phyloP scores from a whole-genome alignment of 371 early-diverging fungal species.

The Syncephalastrum sp. region DNA sequence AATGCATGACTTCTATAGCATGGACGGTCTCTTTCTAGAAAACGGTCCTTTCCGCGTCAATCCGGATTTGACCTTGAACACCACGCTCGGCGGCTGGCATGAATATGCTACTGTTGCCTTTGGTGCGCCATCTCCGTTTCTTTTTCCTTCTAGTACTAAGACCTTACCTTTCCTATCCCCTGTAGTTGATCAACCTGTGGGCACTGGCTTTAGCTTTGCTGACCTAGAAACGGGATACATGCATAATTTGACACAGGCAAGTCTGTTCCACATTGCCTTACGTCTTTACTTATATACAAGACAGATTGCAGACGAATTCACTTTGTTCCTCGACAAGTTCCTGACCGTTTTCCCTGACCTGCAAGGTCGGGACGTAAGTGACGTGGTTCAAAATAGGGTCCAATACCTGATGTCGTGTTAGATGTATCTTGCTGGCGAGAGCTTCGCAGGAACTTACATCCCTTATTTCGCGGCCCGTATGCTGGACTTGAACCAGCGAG shows the following conservation, averaged over 20 bases:
- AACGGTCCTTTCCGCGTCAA: conserved; percentile 74
- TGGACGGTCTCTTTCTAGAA: conserved; percentile 87
- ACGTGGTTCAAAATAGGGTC: neutral
- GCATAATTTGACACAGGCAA: conserved; percentile 41
- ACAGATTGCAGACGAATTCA: conserved; percentile 56
- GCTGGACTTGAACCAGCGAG: conserved; percentile 49
- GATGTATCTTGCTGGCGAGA: conserved; percentile 84
- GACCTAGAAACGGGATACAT: conserved; percentile 34
- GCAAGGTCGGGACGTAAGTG: conserved; percentile 44
- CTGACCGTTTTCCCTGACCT: conserved; percentile 64
- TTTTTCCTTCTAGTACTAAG: neutral
- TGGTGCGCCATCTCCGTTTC: conserved; percentile 31
- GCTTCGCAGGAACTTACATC: conserved; percentile 85
- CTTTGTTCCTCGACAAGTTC: conserved; percentile 63
- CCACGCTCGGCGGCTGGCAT: conserved; percentile 69
- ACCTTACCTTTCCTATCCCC: neutral
- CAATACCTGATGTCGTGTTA: conserved; percentile 14
- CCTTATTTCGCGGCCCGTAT: conserved; percentile 73
- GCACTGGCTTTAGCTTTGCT: conserved; percentile 77
- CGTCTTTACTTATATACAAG: neutral
- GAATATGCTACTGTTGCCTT: conserved; percentile 71
- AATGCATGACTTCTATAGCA: conserved; percentile 36
- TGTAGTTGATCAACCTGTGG: conserved; percentile 85
- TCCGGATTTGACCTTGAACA: conserved; percentile 40
- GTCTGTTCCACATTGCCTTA: neutral